A percentile compares a stretch with the other conserved stretches of the same genome.
phyloP scores from a whole-genome alignment of 208 protist genomes.

The Herpetomonas samuelpessoai region DNA sequence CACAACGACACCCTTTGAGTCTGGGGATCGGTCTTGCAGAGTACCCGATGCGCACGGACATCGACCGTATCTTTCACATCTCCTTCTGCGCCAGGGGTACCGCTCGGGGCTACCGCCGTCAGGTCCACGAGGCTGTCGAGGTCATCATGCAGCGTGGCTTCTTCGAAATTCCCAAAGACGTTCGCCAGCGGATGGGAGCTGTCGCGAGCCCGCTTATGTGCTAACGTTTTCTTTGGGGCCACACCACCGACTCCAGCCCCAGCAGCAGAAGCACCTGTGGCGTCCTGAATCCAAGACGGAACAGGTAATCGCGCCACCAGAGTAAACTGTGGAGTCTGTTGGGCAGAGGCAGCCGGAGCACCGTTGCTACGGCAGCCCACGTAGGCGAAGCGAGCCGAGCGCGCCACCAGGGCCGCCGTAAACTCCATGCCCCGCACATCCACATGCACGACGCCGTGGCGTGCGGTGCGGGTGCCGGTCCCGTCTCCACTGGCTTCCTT shows the following conservation, averaged over 20 bases:
- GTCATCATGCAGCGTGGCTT: slow-evolving; percentile 38
- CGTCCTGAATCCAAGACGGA: slow-evolving; percentile 18
- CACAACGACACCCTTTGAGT: slow-evolving; percentile 18
- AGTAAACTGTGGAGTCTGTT: slow-evolving; percentile 6
- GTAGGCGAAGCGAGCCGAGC: slow-evolving; percentile 69
- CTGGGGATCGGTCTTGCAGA: slow-evolving; percentile 26
- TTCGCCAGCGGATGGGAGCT: slow-evolving; percentile 10
- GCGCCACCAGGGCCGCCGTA: slow-evolving; percentile 41
- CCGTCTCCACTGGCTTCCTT: not conserved
- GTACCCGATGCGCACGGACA: slow-evolving; percentile 57
- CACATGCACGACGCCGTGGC: slow-evolving; percentile 41
- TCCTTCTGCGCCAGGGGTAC: slow-evolving; percentile 8
- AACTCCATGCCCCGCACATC: slow-evolving; percentile 79
- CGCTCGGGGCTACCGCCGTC: not conserved
- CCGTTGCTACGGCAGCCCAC: slow-evolving; percentile 17
- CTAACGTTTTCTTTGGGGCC: too few relatives aligned
- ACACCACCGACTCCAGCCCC: not conserved
- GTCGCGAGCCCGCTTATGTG: not conserved
- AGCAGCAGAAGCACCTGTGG: too few relatives aligned
- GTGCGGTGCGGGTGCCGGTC: not conserved
- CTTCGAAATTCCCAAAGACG: slow-evolving; percentile 18
- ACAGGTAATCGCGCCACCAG: slow-evolving; percentile 21
- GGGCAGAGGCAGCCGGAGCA: not conserved
- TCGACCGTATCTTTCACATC: slow-evolving; percentile 24
- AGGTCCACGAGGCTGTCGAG: not conserved